Conservation (phyloP, 352 stramenopile species). For the Globisporangium barbulae region DNA sequence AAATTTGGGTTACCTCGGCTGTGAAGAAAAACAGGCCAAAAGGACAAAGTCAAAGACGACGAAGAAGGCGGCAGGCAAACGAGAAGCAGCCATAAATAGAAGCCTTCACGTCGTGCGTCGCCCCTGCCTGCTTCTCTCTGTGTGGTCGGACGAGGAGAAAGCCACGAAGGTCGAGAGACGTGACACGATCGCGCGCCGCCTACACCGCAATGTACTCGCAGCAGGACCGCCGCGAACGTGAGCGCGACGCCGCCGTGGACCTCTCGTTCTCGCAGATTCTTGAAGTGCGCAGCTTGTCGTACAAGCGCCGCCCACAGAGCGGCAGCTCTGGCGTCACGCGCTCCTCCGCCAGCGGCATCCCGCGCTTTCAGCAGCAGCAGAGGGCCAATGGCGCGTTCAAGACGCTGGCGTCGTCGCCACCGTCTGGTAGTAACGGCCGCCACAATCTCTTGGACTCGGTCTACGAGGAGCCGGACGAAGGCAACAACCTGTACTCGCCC, state of each 20-base stretch:
- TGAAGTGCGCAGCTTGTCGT: slow-evolving; percentile 51
- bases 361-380: slow-evolving; percentile 12
- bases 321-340: slow-evolving; percentile 10
- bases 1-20: background rate
- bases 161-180: no score
- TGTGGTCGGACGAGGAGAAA: no score
- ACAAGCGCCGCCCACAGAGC: slow-evolving; percentile 37
- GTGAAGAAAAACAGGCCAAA: no score
- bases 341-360: slow-evolving; percentile 11
- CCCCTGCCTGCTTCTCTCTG: no score
- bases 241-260: slow-evolving; percentile 32
- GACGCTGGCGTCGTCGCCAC: slow-evolving; percentile 14
- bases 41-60: background rate
- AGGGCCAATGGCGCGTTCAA: slow-evolving; percentile 2
- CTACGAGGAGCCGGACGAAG: slow-evolving; percentile 31
- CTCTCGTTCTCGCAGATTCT: slow-evolving; percentile 82
- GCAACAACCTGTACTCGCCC: slow-evolving; percentile 17
- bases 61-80: background rate
- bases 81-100: background rate
- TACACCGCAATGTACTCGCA: slow-evolving; percentile 11
- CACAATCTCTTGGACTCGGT: slow-evolving; percentile 48
- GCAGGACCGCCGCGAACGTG: slow-evolving; percentile 19
- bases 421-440: slow-evolving; percentile 7
- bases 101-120: background rate
- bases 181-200: no score